Evolutionary conservation across 2,329 filamentous ascomycete species (phyloP), one percentile per base, ranked within the genome.

Genomic region (Beauveria pseudobassiana): DNA sequence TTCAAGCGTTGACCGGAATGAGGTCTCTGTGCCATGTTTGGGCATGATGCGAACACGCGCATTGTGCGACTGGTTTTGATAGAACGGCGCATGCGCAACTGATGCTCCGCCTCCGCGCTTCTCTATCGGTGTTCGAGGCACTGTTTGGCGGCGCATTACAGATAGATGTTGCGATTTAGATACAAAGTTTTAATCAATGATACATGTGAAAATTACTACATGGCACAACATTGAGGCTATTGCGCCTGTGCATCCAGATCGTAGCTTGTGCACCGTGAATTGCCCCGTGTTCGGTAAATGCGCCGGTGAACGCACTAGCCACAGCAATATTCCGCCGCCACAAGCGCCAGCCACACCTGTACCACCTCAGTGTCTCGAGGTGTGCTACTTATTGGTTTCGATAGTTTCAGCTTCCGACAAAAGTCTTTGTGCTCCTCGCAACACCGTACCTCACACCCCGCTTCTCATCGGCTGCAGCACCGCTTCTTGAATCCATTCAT

Each of bases 161-260:
- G 50, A 48, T 54, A 61, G 59, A 54, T 40, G 49, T 49, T 55
- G 50, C 51, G 59, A 40, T 48, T 54, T 55, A 61, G 42, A 61
- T 61, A 61, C 28, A 49, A 55, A 48, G 51, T 61, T 60, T 61
- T 61, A 61, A 61, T 61, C 40, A 42, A 61, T 61, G 59, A 61
- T 61, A 30, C 43, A 55, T 49, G 50, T 61, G 28, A 43, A 22
- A 40, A 61, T 43, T 59, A 20, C 20, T 51, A 42, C 43, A 6
- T n/a, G 34, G 20, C 12, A 18, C 7, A 14, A 16, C n/a, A 3
- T 20, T 20, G 12, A 48, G n/a, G 12, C 9, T 20, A 30, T 18
- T 49, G 20, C 22, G 20, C 14, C 14, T 38, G 34, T 20, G 4
- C 28, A n/a, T 16, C 30, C 20, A 7, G 26, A 22, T 58, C 30